A percentile compares a stretch with the other conserved stretches of the same genome.
These are phyloP conservation scores for Fusarium sacchari DNA, from an alignment of 2,329 filamentous ascomycete genomes.

Conservation along the genomic window DNA sequence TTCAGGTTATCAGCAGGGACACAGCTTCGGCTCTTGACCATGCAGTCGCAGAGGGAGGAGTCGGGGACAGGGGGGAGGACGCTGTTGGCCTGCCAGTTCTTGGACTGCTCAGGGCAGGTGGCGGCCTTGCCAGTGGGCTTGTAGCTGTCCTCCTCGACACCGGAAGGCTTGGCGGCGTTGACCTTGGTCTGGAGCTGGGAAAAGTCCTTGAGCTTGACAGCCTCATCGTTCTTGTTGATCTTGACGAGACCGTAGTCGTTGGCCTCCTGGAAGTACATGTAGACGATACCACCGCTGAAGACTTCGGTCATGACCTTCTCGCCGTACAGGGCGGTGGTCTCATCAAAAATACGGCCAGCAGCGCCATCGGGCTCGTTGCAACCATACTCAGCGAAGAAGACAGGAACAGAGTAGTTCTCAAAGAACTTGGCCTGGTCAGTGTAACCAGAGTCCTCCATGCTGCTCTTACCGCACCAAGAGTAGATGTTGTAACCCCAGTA, in stretches of 20 bases:
- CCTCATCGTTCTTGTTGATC: slow-evolving; percentile 63
- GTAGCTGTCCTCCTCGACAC: slow-evolving; percentile 75
- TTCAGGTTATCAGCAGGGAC: slow-evolving; percentile 68
- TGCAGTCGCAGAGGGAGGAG: slow-evolving; percentile 82
- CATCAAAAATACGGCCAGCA: slow-evolving; percentile 80
- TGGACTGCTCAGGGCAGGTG: slow-evolving; percentile 74
- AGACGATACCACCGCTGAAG: slow-evolving; percentile 96
- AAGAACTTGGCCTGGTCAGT: slow-evolving; percentile 87
- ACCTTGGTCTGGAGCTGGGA: slow-evolving; percentile 76
- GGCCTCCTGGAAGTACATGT: slow-evolving; percentile 94
- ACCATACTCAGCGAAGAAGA: slow-evolving; percentile 99
- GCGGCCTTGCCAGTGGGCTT: slow-evolving; percentile 75
- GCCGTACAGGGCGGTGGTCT: slow-evolving; percentile 84
- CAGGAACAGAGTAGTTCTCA: slow-evolving; percentile 86
- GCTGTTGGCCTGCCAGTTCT: slow-evolving; percentile 71
- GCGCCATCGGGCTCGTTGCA: slow-evolving; percentile 77
- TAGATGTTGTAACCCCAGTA: slow-evolving; percentile 99
- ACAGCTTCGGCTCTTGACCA: slow-evolving; percentile 79
- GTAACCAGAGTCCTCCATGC: slow-evolving; percentile 81
- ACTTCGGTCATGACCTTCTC: slow-evolving; percentile 81
- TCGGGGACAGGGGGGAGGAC: slow-evolving; percentile 86
- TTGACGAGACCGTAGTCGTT: slow-evolving; percentile 89
- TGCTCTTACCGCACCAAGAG: slow-evolving; percentile 94
- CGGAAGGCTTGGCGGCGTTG: slow-evolving; percentile 71
- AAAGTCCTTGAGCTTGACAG: slow-evolving; percentile 79